Percentiles rank a stretch among this genome's conserved stretches.
Evolutionary conservation across 2,329 filamentous ascomycete genomes (phyloP).

Genomic region (Ceratocystiopsis brevicomis): DNA sequence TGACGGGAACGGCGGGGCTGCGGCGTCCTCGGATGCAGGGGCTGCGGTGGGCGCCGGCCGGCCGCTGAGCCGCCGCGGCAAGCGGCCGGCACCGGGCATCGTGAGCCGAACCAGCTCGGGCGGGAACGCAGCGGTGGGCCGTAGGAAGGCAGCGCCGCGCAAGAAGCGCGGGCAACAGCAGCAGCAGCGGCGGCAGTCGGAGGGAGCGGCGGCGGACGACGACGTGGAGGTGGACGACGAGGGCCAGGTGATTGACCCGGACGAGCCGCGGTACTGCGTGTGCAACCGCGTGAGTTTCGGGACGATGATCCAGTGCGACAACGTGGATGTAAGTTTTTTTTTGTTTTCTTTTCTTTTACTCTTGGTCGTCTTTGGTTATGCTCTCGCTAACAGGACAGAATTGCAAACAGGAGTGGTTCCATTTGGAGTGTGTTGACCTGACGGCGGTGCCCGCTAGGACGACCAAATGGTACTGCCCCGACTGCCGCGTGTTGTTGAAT

Average conservation of each 20-base stretch:
- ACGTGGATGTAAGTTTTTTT: conserved; percentile 44
- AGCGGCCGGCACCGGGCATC: conserved; percentile 53
- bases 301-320: conserved; percentile 70
- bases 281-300: conserved; percentile 69
- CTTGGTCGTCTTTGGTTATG: not conserved
- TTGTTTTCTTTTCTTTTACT: not conserved
- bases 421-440: conserved; percentile 58
- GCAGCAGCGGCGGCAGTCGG: conserved; percentile 11
- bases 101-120: conserved; percentile 44
- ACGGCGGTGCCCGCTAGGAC: conserved; percentile 48
- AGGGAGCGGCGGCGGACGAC: too few species aligned
- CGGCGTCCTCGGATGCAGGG: conserved; percentile 19
- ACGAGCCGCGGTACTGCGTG: conserved; percentile 59
- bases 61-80: conserved; percentile 37
- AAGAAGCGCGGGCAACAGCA: conserved; percentile 39
- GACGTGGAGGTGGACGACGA: conserved; percentile 47
- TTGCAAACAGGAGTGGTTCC: conserved; percentile 74
- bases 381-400: conserved; percentile 19
- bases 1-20: conserved; percentile 20
- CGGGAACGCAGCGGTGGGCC: conserved; percentile 49
- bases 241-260: conserved; percentile 50
- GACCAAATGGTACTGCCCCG: conserved; percentile 71
- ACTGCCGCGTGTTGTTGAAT: conserved; percentile 45
- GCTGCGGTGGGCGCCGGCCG: conserved; percentile 24
- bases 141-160: conserved; percentile 48